Conservation (phyloP, 192 early-diverging fungal genomes). For the Coemansia sp. region DNA sequence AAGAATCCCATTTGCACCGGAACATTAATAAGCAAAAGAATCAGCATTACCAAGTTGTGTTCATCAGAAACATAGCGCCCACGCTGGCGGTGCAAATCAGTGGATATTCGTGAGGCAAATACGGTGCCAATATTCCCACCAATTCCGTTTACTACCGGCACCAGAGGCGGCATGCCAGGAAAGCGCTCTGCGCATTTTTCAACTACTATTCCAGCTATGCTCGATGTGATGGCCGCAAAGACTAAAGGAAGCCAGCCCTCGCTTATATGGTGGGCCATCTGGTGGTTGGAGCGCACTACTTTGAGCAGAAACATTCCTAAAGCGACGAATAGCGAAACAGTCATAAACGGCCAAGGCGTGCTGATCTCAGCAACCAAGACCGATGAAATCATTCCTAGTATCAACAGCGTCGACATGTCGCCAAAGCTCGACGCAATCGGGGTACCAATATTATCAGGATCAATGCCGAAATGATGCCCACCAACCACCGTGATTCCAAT, state of each 20-base stretch:
- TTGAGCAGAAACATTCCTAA: slow-evolving; percentile 40
- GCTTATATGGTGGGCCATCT: slow-evolving; percentile 61
- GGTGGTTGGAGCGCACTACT: slow-evolving; percentile 59
- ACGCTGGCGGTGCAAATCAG: slow-evolving; percentile 60
- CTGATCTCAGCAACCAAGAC: slow-evolving; percentile 11
- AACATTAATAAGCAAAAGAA: slow-evolving; percentile 66
- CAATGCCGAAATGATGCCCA: slow-evolving; percentile 62
- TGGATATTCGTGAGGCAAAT: slow-evolving; percentile 72
- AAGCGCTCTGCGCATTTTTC: slow-evolving; percentile 26
- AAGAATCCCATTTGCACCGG: slow-evolving; percentile 67
- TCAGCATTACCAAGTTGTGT: slow-evolving; percentile 53
- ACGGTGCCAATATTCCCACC: slow-evolving; percentile 80
- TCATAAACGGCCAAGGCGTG: slow-evolving; percentile 42
- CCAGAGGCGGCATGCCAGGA: slow-evolving; percentile 45
- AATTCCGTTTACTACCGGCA: slow-evolving; percentile 56
- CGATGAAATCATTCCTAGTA: slow-evolving; percentile 19
- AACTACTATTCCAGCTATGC: slow-evolving; percentile 47
- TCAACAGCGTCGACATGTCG: slow-evolving; percentile 50
- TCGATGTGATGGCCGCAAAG: slow-evolving; percentile 70
- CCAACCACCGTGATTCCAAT: slow-evolving; percentile 67
- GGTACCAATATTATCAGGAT: slow-evolving; percentile 65
- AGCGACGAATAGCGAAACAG: slow-evolving; percentile 43
- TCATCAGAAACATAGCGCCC: slow-evolving; percentile 22
- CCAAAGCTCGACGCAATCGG: slow-evolving; percentile 53
- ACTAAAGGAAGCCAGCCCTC: slow-evolving; percentile 77